phyloP scores from a whole-genome alignment of 2,329 filamentous ascomycete genomes.

The Pezicula neosporulosa region DNA sequence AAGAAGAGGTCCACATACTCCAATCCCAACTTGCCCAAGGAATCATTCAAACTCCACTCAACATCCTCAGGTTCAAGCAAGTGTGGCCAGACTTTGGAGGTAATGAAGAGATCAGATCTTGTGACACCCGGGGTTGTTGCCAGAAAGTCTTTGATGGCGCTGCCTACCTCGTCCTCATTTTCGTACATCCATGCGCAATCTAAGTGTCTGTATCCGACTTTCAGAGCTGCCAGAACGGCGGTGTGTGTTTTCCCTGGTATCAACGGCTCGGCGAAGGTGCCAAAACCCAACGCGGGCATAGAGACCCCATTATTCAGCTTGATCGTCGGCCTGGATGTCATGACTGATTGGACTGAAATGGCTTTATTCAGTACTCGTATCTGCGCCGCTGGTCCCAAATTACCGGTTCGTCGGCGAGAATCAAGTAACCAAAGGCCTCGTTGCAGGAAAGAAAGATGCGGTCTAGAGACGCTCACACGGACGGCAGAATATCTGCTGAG shows the following conservation, averaged over 20 bases:
- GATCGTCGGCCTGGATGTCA: slow-evolving; percentile 15
- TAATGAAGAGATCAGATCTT: slow-evolving; percentile 76
- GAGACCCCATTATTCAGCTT: slow-evolving; percentile 30
- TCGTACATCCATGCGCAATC: slow-evolving; percentile 70
- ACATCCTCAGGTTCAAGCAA: slow-evolving; percentile 61
- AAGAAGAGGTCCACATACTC: slow-evolving; percentile 80
- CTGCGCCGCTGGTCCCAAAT: too few species aligned
- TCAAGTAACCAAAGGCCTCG: not conserved
- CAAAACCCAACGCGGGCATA: slow-evolving; percentile 41
- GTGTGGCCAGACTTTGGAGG: slow-evolving; percentile 80
- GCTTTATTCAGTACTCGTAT: too few species aligned
- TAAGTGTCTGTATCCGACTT: slow-evolving; percentile 61
- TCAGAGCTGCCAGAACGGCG: slow-evolving; percentile 56
- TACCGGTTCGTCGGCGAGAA: not conserved
- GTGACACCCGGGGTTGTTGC: slow-evolving; percentile 53
- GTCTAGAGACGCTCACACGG: not conserved
- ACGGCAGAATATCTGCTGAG: too few species aligned
- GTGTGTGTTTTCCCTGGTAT: slow-evolving; percentile 39
- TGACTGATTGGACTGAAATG: not conserved
- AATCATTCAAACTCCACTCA: slow-evolving; percentile 67
- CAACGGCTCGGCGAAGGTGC: slow-evolving; percentile 25
- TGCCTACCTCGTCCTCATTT: slow-evolving; percentile 80
- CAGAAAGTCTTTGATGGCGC: slow-evolving; percentile 71
- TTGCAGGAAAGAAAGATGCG: not conserved
- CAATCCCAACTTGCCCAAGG: slow-evolving; percentile 66